Percentiles rank a stretch among this genome's conserved stretches.
These are phyloP conservation scores for Fraxinus anomala DNA, from an alignment of 257 asterid genomes.

Conservation along the genomic window DNA sequence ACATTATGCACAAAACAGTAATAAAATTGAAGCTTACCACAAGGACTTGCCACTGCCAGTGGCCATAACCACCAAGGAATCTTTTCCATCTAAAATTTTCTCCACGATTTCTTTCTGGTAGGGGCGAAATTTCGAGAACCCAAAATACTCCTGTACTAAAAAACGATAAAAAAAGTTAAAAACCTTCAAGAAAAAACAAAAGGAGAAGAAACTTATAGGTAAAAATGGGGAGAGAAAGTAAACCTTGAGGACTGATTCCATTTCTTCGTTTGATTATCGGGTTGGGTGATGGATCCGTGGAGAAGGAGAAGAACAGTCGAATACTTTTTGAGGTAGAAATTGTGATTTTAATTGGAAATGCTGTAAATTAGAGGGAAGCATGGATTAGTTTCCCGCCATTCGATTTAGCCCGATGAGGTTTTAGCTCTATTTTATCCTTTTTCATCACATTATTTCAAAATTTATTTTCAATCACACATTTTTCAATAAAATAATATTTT, in stretches of 20 bases:
- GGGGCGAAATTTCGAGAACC: slow-evolving; percentile 81
- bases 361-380: not conserved
- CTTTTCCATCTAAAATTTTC: slow-evolving; percentile 63
- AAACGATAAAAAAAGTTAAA: not conserved
- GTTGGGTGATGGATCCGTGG: not conserved
- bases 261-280: slow-evolving; percentile 12
- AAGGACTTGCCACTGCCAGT: slow-evolving; percentile 97
- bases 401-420: not conserved
- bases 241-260: slow-evolving; percentile 78
- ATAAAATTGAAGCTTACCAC: slow-evolving; percentile 48
- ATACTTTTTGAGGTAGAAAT: not conserved
- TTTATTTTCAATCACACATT: too few relatives aligned
- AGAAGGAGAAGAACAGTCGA: slow-evolving; percentile 17
- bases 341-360: not conserved
- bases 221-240: not conserved
- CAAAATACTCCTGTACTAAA: slow-evolving; percentile 68
- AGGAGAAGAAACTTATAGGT: not conserved
- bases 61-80: slow-evolving; percentile 90
- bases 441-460: too few relatives aligned
- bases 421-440: too few relatives aligned
- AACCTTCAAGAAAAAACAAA: not conserved
- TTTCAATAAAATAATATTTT: too few relatives aligned
- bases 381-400: slow-evolving; percentile 1
- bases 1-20: not conserved
- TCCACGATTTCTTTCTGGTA: slow-evolving; percentile 84